phyloP scores from a whole-genome alignment of 108 stramenopile species.

The Skeletonema marinoi region DNA sequence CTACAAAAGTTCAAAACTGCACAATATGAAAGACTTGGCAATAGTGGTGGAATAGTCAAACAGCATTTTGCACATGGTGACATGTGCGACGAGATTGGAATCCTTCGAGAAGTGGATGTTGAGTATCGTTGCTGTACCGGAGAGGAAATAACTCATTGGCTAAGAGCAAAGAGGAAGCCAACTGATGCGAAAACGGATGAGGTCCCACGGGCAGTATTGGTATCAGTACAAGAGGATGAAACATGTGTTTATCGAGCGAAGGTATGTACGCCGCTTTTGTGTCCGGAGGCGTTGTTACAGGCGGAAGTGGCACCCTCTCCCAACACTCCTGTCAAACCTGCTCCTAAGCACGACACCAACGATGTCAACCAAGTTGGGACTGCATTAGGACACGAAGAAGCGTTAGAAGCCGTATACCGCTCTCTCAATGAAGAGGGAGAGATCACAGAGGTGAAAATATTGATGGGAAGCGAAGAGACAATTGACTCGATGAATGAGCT shows the following conservation, averaged over 20 bases:
- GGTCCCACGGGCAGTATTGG: constrained; percentile 22
- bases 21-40: neutral
- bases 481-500: constrained; percentile 9
- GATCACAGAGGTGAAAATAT: neutral
- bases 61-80: constrained; percentile 55
- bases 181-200: constrained; percentile 1
- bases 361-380: neutral
- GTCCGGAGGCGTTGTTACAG: constrained; percentile 26
- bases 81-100: constrained; percentile 61
- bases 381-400: neutral
- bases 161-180: constrained; percentile 14
- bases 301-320: neutral
- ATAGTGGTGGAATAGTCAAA: constrained; percentile 20
- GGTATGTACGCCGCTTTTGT: constrained; percentile 80
- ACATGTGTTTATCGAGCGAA: constrained; percentile 63
- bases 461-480: constrained; percentile 3
- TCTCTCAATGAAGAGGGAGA: neutral
- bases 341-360: neutral
- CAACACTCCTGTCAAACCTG: neutral
- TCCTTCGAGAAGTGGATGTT: constrained; percentile 52
- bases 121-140: constrained; percentile 67
- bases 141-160: constrained; percentile 36
- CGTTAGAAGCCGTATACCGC: neutral
- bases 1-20: neutral
- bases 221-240: constrained; percentile 30